Evolutionary conservation across 139 green algal genomes (phyloP).

Genomic region (Eudorina sp.): DNA sequence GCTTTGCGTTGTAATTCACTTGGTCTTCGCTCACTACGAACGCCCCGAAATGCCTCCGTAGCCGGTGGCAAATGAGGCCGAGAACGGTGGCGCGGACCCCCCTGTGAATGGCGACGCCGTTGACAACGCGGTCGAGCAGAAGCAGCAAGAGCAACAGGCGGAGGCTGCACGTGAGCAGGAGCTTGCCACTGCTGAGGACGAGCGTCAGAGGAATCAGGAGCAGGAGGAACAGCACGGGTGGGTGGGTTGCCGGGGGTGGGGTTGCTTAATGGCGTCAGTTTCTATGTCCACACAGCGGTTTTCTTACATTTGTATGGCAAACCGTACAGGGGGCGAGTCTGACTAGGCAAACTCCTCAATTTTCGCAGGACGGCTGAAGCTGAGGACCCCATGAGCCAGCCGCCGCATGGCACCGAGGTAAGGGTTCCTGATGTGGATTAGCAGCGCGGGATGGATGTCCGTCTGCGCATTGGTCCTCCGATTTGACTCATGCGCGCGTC

Average conservation of each 20-base stretch:
- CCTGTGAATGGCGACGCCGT: background rate
- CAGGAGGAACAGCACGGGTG: constrained; percentile 23
- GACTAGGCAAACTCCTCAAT: background rate
- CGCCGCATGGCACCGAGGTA: constrained; percentile 70
- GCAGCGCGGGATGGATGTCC: no score
- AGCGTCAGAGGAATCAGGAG: constrained; percentile 41
- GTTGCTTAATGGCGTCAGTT: no score
- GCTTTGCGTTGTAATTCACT: no score
- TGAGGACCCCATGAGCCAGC: constrained; percentile 60
- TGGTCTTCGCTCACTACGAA: no score
- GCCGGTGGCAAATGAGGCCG: background rate
- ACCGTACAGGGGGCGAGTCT: no score
- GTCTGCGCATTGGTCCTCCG: no score
- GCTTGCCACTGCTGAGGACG: constrained; percentile 32
- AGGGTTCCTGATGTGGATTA: no score
- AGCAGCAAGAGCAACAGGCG: background rate
- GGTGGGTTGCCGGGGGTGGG: no score
- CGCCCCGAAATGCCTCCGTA: no score
- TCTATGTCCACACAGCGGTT: no score
- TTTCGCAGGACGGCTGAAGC: constrained; percentile 1
- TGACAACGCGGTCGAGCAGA: background rate
- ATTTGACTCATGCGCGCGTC: no score
- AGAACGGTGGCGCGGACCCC: background rate
- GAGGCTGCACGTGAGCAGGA: constrained; percentile 34
- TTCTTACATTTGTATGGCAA: no score